Percentiles rank a stretch among this genome's conserved stretches.
These are phyloP conservation scores for Lonicera japonica DNA, from an alignment of 129 eudicot genomes.

Conservation along the genomic window DNA sequence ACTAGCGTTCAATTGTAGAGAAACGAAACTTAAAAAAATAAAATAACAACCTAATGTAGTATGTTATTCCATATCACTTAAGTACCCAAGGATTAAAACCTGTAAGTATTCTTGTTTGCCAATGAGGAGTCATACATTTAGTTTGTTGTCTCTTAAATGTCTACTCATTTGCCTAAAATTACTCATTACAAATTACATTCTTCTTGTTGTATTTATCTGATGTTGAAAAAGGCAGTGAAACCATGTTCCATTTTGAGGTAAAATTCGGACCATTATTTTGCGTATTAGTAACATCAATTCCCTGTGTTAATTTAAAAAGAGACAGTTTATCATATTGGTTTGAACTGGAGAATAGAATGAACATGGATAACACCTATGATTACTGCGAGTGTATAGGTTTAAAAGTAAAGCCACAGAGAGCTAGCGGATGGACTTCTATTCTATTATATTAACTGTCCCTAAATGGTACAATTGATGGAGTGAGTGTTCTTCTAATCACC, in stretches of 20 bases:
- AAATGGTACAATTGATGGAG: conserved; percentile 79
- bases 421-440: conserved; percentile 73
- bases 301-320: neutral
- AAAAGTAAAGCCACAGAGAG: conserved; percentile 69
- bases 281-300: neutral
- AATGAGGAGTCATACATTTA: too few relatives aligned
- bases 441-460: conserved; percentile 63
- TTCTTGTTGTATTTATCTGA: conserved; percentile 47
- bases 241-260: conserved; percentile 50
- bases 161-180: too few relatives aligned
- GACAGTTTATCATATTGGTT: neutral
- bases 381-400: conserved; percentile 50
- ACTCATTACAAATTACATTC: conserved; percentile 31
- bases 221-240: conserved; percentile 57
- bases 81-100: too few relatives aligned
- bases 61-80: too few relatives aligned
- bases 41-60: too few relatives aligned
- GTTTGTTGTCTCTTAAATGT: too few relatives aligned
- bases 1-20: too few relatives aligned
- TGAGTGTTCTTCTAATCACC: conserved; percentile 43
- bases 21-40: too few relatives aligned
- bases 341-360: conserved; percentile 50
- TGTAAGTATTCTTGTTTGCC: too few relatives aligned
- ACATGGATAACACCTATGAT: conserved; percentile 39
- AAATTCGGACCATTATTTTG: neutral